Conservation (phyloP, 2,329 filamentous ascomycete species). For the Leptodontidium sp. region DNA sequence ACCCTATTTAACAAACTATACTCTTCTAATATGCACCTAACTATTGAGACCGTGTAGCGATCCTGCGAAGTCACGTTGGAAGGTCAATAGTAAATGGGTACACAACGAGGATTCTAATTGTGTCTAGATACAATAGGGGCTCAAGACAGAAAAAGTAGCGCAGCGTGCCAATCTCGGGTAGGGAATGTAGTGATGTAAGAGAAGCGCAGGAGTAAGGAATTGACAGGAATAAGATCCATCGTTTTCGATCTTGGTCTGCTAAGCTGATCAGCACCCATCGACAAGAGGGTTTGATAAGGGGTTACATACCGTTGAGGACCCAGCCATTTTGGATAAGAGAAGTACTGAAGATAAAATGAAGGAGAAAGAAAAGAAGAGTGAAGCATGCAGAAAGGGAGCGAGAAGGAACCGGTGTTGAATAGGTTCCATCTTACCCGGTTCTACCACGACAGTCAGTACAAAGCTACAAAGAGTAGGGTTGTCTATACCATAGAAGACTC, state of each 20-base stretch:
- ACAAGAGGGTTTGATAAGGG: background rate
- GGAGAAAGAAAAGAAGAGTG: too few relatives aligned
- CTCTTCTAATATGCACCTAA: background rate
- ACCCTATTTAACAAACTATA: background rate
- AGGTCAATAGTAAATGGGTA: background rate
- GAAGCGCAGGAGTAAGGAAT: background rate
- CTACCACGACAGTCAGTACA: too few relatives aligned
- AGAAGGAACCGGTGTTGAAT: background rate
- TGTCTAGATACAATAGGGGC: background rate
- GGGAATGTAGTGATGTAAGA: background rate
- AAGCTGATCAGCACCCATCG: background rate
- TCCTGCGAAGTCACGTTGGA: background rate
- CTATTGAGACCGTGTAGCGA: background rate
- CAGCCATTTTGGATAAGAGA: background rate
- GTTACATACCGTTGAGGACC: background rate
- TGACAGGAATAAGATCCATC: background rate
- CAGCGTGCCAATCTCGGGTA: background rate
- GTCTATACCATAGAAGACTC: too few relatives aligned
- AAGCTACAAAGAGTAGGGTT: too few relatives aligned
- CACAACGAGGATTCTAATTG: background rate
- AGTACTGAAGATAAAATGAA: too few relatives aligned
- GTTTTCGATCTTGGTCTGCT: background rate
- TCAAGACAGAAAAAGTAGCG: background rate
- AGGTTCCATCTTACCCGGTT: too few relatives aligned
- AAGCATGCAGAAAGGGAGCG: background rate